Conservation (phyloP, 305 asterid genomes). For the Andrographis paniculata region DNA sequence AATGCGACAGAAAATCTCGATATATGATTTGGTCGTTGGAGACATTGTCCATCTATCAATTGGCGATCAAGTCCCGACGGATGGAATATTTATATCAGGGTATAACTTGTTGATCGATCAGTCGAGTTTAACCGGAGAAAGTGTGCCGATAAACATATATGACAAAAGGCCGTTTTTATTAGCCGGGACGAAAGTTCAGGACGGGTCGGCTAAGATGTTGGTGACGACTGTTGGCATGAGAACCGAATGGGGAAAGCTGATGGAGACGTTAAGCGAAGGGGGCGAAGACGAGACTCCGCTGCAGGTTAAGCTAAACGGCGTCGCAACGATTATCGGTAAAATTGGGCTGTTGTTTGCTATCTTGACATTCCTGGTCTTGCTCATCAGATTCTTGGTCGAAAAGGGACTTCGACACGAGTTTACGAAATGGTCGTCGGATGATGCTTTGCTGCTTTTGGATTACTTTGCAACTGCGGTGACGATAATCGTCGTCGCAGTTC, state of each 20-base stretch:
- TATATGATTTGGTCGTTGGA: slow-evolving; percentile 84
- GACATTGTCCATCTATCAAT: slow-evolving; percentile 66
- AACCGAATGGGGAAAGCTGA: slow-evolving; percentile 97
- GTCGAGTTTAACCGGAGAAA: slow-evolving; percentile 93
- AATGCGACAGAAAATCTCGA: slow-evolving; percentile 65
- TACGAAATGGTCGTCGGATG: slow-evolving; percentile 61
- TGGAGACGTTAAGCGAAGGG: slow-evolving; percentile 88
- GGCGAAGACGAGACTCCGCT: slow-evolving; percentile 99
- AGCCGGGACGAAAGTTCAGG: slow-evolving; percentile 83
- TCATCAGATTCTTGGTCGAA: slow-evolving; percentile 51
- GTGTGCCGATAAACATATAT: slow-evolving; percentile 60
- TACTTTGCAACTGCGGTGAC: slow-evolving; percentile 93
- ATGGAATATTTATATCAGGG: slow-evolving; percentile 78
- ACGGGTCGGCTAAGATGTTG: slow-evolving; percentile 87
- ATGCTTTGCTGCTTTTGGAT: slow-evolving; percentile 61
- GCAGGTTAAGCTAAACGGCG: slow-evolving; percentile 96
- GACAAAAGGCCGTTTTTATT: slow-evolving; percentile 80
- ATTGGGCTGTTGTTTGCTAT: slow-evolving; percentile 74
- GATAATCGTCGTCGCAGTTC: slow-evolving; percentile 95
- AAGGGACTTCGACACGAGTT: slow-evolving; percentile 54
- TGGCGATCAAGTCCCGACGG: slow-evolving; percentile 89
- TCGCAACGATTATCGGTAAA: slow-evolving; percentile 89
- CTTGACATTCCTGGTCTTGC: slow-evolving; percentile 63
- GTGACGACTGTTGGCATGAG: slow-evolving; percentile 98
- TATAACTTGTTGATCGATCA: slow-evolving; percentile 80